Evolutionary conservation across 352 stramenopile species (phyloP).

Genomic region (Pythium monospermum): DNA sequence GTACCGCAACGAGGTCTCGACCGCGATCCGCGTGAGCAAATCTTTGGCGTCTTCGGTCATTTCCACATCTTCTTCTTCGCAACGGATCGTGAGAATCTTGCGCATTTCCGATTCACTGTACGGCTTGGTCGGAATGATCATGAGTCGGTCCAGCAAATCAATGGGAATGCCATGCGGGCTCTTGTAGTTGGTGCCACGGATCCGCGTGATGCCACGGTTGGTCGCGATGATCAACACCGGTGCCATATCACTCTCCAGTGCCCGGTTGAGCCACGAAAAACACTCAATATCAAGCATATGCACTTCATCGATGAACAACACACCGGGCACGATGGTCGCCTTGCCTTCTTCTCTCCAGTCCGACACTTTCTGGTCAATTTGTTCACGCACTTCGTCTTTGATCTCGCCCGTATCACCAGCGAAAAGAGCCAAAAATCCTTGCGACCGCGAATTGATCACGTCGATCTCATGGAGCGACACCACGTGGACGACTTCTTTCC

Average conservation of each 20-base stretch:
- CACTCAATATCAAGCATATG: slow-evolving; percentile 99
- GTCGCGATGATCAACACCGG: slow-evolving; percentile 99
- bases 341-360: slow-evolving; percentile 96
- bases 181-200: slow-evolving; percentile 98
- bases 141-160: slow-evolving; percentile 96
- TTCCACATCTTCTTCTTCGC: slow-evolving; percentile 98
- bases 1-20: slow-evolving; percentile 98
- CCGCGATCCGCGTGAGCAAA: slow-evolving; percentile 96
- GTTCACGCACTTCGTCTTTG: slow-evolving; percentile 97
- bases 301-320: slow-evolving; percentile 99
- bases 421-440: slow-evolving; percentile 99
- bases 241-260: slow-evolving; percentile 96
- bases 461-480: slow-evolving; percentile 99
- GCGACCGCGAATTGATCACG: slow-evolving; percentile 98
- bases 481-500: slow-evolving; percentile 97
- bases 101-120: slow-evolving; percentile 96
- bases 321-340: slow-evolving; percentile 97
- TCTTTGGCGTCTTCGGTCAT: slow-evolving; percentile 97
- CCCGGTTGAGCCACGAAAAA: slow-evolving; percentile 99
- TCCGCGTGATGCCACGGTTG: slow-evolving; percentile 98
- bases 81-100: slow-evolving; percentile 96
- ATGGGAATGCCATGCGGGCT: slow-evolving; percentile 98
- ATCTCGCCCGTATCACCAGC: slow-evolving; percentile 99
- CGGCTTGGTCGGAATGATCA: slow-evolving; percentile 98
- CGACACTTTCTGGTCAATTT: slow-evolving; percentile 98